phyloP scores from a whole-genome alignment of 768 basidiomycete genomes.

The Leucocoprinus birnbaumii region DNA sequence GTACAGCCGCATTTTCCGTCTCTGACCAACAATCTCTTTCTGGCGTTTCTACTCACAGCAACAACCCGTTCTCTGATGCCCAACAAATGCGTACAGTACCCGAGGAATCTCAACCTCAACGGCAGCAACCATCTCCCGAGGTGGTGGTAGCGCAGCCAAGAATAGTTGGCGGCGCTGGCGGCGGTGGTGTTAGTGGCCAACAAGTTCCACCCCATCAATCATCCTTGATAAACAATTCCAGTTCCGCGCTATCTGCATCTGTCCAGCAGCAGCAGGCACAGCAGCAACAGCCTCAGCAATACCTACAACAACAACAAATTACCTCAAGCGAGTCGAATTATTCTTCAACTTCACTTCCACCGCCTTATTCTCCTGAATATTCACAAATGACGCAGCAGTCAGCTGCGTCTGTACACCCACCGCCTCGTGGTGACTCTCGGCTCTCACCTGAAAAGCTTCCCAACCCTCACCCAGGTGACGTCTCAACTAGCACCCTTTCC shows the following conservation, averaged over 20 bases:
- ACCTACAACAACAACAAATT: not conserved
- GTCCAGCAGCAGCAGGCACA: slow-evolving; percentile 3
- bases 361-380: not conserved
- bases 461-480: slow-evolving; percentile 14
- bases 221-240: slow-evolving; percentile 1
- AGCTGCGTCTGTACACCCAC: not conserved
- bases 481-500: not conserved
- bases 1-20: not conserved
- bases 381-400: not conserved
- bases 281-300: slow-evolving; percentile 7
- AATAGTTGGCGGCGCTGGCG: not conserved
- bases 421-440: slow-evolving; percentile 6
- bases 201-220: slow-evolving; percentile 1
- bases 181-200: not conserved
- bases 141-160: not conserved
- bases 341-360: not conserved
- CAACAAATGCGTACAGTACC: not conserved
- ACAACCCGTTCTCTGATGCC: not conserved
- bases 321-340: not conserved
- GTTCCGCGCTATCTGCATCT: not conserved
- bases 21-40: slow-evolving; percentile 1
- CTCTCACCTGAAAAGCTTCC: not conserved
- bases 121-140: not conserved
- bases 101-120: slow-evolving; percentile 6
- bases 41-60: not conserved